Percentiles rank a stretch among this genome's conserved stretches.
Conservation (phyloP, 2,329 filamentous ascomycete species). For the Berkeleyomyces basicola region DNA sequence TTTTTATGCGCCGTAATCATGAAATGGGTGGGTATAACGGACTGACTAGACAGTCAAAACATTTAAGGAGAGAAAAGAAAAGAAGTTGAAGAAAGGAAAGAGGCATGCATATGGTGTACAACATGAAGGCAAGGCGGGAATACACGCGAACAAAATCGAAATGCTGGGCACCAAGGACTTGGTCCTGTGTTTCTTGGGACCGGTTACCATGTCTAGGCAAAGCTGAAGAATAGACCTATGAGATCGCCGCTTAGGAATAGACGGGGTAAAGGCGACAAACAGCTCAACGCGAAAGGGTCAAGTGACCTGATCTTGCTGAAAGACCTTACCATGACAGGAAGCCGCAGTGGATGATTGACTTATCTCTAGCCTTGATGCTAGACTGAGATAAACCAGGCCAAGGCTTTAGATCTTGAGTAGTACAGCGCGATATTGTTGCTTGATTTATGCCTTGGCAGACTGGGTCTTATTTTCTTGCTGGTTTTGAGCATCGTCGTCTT, state of each 20-base stretch:
- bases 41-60: not conserved
- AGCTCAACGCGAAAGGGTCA: too few species aligned
- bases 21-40: constrained; percentile 2
- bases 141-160: too few species aligned
- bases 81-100: not conserved
- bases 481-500: constrained; percentile 4
- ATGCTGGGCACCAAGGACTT: too few species aligned
- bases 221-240: too few species aligned
- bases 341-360: too few species aligned
- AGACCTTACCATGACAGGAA: too few species aligned
- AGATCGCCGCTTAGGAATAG: too few species aligned
- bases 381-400: not conserved
- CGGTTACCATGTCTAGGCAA: too few species aligned
- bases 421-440: not conserved
- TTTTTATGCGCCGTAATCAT: constrained; percentile 1
- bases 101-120: not conserved
- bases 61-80: constrained; percentile 4
- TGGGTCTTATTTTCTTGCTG: not conserved
- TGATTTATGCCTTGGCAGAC: not conserved
- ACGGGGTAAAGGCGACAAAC: too few species aligned
- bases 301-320: too few species aligned
- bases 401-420: not conserved
- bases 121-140: not conserved
- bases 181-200: too few species aligned
- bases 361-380: too few species aligned